Percentiles rank a stretch among this genome's conserved stretches.
These are phyloP conservation scores for Cucurbita pepo DNA, from an alignment of 306 rosid genomes.

Conservation along the genomic window DNA sequence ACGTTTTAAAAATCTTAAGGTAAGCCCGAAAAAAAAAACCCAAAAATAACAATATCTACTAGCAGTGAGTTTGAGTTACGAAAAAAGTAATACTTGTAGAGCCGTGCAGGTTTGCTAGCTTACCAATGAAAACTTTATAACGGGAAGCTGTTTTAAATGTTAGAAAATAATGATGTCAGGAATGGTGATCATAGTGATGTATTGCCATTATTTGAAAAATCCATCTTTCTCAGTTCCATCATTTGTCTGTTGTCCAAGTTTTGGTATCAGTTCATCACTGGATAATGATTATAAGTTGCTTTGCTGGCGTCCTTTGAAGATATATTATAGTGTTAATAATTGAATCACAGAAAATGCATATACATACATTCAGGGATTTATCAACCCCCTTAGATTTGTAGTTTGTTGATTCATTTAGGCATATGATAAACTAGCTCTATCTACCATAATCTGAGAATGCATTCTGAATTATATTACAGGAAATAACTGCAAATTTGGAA, in stretches of 20 bases:
- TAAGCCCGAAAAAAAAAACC: too few relatives aligned
- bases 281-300: not conserved
- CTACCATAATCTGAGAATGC: slow-evolving; percentile 1
- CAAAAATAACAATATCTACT: too few relatives aligned
- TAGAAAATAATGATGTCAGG: not conserved
- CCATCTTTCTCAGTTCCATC: not conserved
- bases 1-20: too few relatives aligned
- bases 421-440: not conserved
- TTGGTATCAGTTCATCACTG: not conserved
- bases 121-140: not conserved
- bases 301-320: not conserved
- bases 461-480: slow-evolving; percentile 30
- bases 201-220: not conserved
- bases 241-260: not conserved
- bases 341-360: not conserved
- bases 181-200: not conserved
- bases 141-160: not conserved
- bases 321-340: not conserved
- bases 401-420: not conserved
- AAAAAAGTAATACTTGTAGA: not conserved
- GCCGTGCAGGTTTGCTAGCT: not conserved
- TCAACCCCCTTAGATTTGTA: not conserved
- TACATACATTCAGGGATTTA: not conserved
- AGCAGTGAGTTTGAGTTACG: not conserved
- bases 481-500: slow-evolving; percentile 63